Conservation (phyloP, 768 basidiomycete species). For the Clitopilus passeckerianus region DNA sequence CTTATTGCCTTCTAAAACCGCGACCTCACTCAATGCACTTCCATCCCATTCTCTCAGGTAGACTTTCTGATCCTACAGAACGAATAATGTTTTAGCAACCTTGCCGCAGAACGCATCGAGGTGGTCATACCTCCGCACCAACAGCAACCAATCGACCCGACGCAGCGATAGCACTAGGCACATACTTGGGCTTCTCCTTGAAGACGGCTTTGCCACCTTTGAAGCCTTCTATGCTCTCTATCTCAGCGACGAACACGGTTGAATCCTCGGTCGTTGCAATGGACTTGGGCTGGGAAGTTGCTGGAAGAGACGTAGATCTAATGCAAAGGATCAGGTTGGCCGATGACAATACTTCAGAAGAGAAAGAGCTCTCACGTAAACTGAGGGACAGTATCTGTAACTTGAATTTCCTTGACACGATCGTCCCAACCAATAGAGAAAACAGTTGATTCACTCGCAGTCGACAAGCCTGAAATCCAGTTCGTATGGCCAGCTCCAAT, state of each 20-base stretch:
- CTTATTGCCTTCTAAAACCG: constrained; percentile 60
- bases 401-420: constrained; percentile 59
- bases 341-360: background rate
- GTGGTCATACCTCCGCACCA: constrained; percentile 61
- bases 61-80: constrained; percentile 64
- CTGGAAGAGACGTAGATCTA: constrained; percentile 49
- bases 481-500: constrained; percentile 67
- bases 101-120: background rate
- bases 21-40: constrained; percentile 49
- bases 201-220: constrained; percentile 65
- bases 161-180: constrained; percentile 55
- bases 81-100: background rate
- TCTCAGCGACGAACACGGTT: constrained; percentile 62
- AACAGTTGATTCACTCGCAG: constrained; percentile 37
- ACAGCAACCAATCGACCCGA: constrained; percentile 53
- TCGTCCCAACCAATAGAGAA: constrained; percentile 84
- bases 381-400: constrained; percentile 1
- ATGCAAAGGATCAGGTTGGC: background rate
- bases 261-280: constrained; percentile 55
- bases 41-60: constrained; percentile 72
- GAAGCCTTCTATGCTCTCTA: constrained; percentile 58
- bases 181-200: constrained; percentile 45
- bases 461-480: constrained; percentile 59
- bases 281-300: constrained; percentile 62
- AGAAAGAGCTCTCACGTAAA: background rate